Evolutionary conservation across 306 rosid species (phyloP).

Genomic region (Rosa chinensis): DNA sequence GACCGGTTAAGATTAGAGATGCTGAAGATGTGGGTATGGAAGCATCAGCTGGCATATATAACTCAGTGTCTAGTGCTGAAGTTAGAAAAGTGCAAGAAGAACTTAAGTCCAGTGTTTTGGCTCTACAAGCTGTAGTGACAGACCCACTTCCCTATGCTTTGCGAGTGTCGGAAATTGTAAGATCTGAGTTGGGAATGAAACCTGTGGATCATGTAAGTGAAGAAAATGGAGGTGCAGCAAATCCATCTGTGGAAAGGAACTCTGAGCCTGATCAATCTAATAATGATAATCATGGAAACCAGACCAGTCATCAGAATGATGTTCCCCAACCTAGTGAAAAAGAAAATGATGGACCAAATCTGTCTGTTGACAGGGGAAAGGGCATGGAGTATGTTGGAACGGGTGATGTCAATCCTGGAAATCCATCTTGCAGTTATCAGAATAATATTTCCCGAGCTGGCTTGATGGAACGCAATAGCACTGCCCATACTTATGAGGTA

Average conservation of each 20-base stretch:
- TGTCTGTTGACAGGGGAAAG: conserved; percentile 27
- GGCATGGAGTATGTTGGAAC: conserved; percentile 31
- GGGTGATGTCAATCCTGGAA: conserved; percentile 28
- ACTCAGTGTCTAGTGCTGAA: conserved; percentile 37
- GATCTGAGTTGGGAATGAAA: conserved; percentile 42
- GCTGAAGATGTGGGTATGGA: conserved; percentile 35
- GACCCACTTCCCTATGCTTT: conserved; percentile 84
- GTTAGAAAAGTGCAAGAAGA: conserved; percentile 54
- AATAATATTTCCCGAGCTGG: conserved; percentile 33
- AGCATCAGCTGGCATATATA: conserved; percentile 10
- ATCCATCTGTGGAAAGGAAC: conserved; percentile 31
- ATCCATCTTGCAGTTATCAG: conserved; percentile 25
- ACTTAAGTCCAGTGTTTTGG: conserved; percentile 58
- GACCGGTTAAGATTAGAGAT: conserved; percentile 50
- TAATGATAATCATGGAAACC: conserved; percentile 33
- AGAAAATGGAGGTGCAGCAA: conserved; percentile 21
- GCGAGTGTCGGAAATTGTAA: conserved; percentile 41
- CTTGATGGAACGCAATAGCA: conserved; percentile 55
- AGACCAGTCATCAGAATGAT: conserved; percentile 27
- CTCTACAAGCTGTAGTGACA: conserved; percentile 50
- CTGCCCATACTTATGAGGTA: conserved; percentile 64
- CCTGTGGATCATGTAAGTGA: conserved; percentile 19
- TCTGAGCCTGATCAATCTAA: conserved; percentile 31
- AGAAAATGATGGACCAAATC: conserved; percentile 26
- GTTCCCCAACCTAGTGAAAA: conserved; percentile 29